Conservation (phyloP, 768 basidiomycete genomes). For the button mushroom (Agaricus bisporus) region DNA sequence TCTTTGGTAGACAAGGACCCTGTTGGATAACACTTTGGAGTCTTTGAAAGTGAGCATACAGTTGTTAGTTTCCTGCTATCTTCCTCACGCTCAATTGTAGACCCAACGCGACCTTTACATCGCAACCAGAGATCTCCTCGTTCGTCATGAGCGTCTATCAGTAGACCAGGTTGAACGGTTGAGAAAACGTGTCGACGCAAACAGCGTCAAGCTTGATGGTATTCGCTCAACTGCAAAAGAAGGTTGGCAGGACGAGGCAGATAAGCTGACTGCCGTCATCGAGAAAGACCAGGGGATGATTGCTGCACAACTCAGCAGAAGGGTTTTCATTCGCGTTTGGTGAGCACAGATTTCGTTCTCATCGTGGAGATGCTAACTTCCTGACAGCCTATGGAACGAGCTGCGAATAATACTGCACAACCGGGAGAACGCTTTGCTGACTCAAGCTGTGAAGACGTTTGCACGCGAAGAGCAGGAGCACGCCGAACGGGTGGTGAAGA, state of each 20-base stretch:
- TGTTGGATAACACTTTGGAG: constrained; percentile 69
- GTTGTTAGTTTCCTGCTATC: not conserved
- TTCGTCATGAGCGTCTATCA: constrained; percentile 84
- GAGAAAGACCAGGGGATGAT: constrained; percentile 87
- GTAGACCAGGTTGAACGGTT: constrained; percentile 84
- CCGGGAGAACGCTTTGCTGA: constrained; percentile 77
- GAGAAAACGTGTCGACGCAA: constrained; percentile 78
- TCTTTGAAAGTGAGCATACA: constrained; percentile 55
- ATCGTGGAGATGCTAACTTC: constrained; percentile 2
- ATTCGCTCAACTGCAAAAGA: constrained; percentile 68
- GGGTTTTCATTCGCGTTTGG: constrained; percentile 87
- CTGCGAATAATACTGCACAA: constrained; percentile 90
- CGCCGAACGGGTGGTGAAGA: constrained; percentile 51
- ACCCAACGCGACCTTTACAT: constrained; percentile 77
- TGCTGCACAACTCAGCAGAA: constrained; percentile 61
- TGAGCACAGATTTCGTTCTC: constrained; percentile 27
- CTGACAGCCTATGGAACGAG: constrained; percentile 86
- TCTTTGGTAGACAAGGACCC: constrained; percentile 45
- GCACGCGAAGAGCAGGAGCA: constrained; percentile 70
- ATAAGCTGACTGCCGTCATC: constrained; percentile 61
- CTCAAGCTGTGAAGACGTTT: constrained; percentile 66
- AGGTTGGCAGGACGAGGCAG: constrained; percentile 82
- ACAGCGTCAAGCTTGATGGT: constrained; percentile 69
- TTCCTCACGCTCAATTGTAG: constrained; percentile 2
- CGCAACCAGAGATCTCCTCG: constrained; percentile 80